Evolutionary conservation across 2,329 filamentous ascomycete species (phyloP), one percentile per base, ranked within the genome.

Genomic region (Elsinoe ampelina): DNA sequence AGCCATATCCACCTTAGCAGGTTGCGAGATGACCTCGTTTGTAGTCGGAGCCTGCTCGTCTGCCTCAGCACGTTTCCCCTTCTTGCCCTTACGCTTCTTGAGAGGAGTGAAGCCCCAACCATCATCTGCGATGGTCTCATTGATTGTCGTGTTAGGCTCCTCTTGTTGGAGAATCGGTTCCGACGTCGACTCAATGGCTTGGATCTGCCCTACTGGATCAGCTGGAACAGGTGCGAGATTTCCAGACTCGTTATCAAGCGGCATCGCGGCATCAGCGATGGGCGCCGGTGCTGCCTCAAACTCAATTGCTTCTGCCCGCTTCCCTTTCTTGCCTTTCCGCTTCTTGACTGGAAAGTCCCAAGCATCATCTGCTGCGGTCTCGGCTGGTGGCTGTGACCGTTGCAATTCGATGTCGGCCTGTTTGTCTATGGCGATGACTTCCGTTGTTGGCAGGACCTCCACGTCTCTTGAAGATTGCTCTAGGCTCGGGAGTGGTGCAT

Each of bases 301-400:
- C 36, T 50, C 13, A 54, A 43, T 17, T 41, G 47, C 15, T 13
- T 36, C 52, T n/a, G 48, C 52, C 48, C 60, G 57, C 42, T 62
- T 61, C 1, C 57, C 55, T 58, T 63, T 63, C 48, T 61, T 63
- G 48, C 58, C 63, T 55, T 71, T 71, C 59, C 69, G 68, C 13
- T 59, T 57, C 39, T 66, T 5, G 62, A 64, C 7, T 26, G 38
- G 36, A 22, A 55, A 36, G 34, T 41, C 57, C 54, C 48, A 58
- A 5, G 36, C 39, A 7, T 55, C 48, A 22, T 60, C 60, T 26
- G 54, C 38, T 7, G 38, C 45, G 36, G 56, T 47, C 7, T 34
- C 35, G 20, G 15, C 32, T 15, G 56, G 55, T 12, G 19, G 17
- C 35, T 45, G 15, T 7, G 26, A 30, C 26, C 26, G 26, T 30